Evolutionary conservation across 331 rosid species (phyloP).

Genomic region (Stylosanthes scabra): DNA sequence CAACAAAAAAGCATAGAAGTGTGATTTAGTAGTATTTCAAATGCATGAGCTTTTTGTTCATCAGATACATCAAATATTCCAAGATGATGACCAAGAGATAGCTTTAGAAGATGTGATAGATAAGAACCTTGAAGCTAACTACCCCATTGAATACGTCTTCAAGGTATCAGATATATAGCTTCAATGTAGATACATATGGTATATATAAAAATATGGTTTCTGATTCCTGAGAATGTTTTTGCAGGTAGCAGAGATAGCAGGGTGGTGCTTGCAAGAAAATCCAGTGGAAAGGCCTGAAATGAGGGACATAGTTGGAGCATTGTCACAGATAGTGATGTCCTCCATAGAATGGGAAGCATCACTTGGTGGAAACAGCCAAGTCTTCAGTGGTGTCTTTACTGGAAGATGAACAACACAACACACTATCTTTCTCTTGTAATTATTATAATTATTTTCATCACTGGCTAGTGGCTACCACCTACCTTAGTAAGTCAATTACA

Average conservation of each 20-base stretch:
- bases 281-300: constrained; percentile 73
- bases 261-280: constrained; percentile 66
- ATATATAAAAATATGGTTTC: neutral
- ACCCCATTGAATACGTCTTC: constrained; percentile 54
- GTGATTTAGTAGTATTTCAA: neutral
- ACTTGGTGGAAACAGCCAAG: constrained; percentile 69
- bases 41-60: constrained; percentile 10
- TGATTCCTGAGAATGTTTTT: neutral
- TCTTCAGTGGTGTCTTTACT: constrained; percentile 59
- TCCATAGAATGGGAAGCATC: constrained; percentile 80
- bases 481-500: too few species aligned
- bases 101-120: constrained; percentile 67
- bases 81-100: constrained; percentile 53
- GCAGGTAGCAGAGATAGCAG: constrained; percentile 70
- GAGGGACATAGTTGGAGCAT: constrained; percentile 52
- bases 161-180: constrained; percentile 50
- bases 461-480: too few species aligned
- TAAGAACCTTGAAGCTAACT: constrained; percentile 54
- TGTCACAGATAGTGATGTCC: constrained; percentile 55
- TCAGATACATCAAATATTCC: constrained; percentile 62
- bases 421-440: neutral
- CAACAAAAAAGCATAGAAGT: neutral
- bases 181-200: neutral
- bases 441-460: neutral
- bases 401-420: constrained; percentile 62